phyloP scores from a whole-genome alignment of 78 protist species.

The Capsaspora owczarzaki region DNA sequence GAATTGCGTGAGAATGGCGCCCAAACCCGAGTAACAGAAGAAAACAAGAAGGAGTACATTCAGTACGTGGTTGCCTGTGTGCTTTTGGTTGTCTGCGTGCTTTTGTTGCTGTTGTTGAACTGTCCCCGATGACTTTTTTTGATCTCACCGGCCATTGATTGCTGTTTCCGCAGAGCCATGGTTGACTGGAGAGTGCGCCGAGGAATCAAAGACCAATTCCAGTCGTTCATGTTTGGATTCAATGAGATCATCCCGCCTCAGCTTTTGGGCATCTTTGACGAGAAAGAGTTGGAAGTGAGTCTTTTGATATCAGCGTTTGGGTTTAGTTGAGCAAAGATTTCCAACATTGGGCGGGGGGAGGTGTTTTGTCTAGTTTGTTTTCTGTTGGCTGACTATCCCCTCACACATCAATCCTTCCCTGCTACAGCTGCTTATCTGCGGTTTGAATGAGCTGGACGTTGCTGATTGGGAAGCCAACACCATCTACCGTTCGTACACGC shows the following conservation, averaged over 20 bases:
- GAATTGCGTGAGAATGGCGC: slow-evolving; percentile 45
- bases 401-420: not conserved
- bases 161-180: not conserved
- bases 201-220: slow-evolving; percentile 28
- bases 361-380: not conserved
- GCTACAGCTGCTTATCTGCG: slow-evolving; percentile 21
- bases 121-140: not conserved
- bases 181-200: not conserved
- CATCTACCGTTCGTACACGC: not conserved
- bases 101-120: not conserved
- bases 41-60: slow-evolving; percentile 36
- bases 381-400: not conserved
- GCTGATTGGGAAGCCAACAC: slow-evolving; percentile 36
- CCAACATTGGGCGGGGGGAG: not conserved
- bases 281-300: slow-evolving; percentile 35
- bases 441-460: slow-evolving; percentile 24
- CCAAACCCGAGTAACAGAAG: slow-evolving; percentile 48
- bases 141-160: not conserved
- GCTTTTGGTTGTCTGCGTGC: not conserved
- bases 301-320: no score
- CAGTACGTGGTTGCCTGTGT: not conserved
- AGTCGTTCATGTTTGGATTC: slow-evolving; percentile 24
- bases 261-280: slow-evolving; percentile 22
- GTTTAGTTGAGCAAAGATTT: no score
- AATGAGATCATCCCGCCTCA: slow-evolving; percentile 37